Conservation (phyloP, 345 rosid species). For the Sapria himalayana region DNA sequence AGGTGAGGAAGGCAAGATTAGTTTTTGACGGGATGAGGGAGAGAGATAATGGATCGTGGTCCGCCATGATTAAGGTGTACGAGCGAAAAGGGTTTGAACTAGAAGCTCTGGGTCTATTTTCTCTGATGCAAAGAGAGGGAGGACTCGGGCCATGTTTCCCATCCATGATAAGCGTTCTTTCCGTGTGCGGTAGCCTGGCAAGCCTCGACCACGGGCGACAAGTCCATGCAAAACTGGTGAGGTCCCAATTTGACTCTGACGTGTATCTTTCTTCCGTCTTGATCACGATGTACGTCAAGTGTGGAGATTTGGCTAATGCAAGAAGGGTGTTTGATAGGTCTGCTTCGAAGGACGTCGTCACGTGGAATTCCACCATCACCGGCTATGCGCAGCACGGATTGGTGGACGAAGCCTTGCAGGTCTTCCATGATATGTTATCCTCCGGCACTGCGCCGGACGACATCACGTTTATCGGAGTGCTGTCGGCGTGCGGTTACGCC, state of each 20-base stretch:
- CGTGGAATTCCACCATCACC: conserved; percentile 68
- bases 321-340: conserved; percentile 44
- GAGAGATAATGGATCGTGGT: conserved; percentile 49
- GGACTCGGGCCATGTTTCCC: conserved; percentile 38
- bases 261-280: conserved; percentile 60
- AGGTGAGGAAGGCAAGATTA: conserved; percentile 27
- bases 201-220: conserved; percentile 52
- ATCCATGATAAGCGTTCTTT: conserved; percentile 43
- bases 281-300: conserved; percentile 62
- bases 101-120: conserved; percentile 42
- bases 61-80: conserved; percentile 47
- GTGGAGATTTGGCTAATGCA: conserved; percentile 49
- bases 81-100: conserved; percentile 52
- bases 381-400: conserved; percentile 65
- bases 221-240: conserved; percentile 49
- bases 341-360: conserved; percentile 36
- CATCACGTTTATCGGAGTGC: conserved; percentile 53
- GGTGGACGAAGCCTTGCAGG: conserved; percentile 40
- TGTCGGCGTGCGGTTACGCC: conserved; percentile 59
- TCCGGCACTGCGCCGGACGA: conserved; percentile 40
- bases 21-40: conserved; percentile 34
- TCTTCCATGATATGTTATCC: conserved; percentile 39
- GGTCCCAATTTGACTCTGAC: conserved; percentile 38
- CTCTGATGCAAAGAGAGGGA: conserved; percentile 39
- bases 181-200: conserved; percentile 48